These are phyloP conservation scores for Hymenoscyphus linearis DNA, from an alignment of 2,329 filamentous ascomycete species.

Conservation along the genomic window DNA sequence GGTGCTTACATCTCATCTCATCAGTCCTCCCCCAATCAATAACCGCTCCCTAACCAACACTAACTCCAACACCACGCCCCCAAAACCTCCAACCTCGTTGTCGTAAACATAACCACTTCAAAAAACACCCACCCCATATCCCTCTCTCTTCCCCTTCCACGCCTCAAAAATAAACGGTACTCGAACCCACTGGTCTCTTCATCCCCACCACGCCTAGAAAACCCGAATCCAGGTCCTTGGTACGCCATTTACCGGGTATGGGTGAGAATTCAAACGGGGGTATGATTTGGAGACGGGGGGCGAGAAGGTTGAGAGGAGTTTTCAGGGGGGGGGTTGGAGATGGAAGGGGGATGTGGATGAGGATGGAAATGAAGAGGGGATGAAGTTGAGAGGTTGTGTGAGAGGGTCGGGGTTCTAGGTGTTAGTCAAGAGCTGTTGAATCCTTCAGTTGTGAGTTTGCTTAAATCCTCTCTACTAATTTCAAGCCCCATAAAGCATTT, in stretches of 20 bases:
- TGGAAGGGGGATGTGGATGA: not conserved
- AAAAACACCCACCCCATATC: not conserved
- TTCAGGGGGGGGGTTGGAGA: not conserved
- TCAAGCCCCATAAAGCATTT: too few species aligned
- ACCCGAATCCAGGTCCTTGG: not conserved
- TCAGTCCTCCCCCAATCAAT: too few species aligned
- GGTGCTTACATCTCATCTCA: too few species aligned
- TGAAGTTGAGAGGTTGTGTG: not conserved
- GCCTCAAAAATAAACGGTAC: slow-evolving; percentile 8
- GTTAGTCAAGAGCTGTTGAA: not conserved
- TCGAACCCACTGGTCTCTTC: slow-evolving; percentile 6
- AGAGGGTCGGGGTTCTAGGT: not conserved
- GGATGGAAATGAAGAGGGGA: not conserved
- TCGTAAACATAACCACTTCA: not conserved
- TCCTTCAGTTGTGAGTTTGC: not conserved
- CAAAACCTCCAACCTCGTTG: too few species aligned
- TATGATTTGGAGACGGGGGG: not conserved
- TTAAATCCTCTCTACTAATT: too few species aligned
- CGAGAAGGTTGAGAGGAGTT: not conserved
- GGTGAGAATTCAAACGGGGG: not conserved
- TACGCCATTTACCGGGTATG: not conserved
- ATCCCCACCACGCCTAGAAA: not conserved
- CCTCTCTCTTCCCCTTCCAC: slow-evolving; percentile 5
- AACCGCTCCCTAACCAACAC: too few species aligned
- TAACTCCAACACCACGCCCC: not conserved